phyloP scores from a whole-genome alignment of 2,329 filamentous ascomycete species.

The Penicillium sp. region DNA sequence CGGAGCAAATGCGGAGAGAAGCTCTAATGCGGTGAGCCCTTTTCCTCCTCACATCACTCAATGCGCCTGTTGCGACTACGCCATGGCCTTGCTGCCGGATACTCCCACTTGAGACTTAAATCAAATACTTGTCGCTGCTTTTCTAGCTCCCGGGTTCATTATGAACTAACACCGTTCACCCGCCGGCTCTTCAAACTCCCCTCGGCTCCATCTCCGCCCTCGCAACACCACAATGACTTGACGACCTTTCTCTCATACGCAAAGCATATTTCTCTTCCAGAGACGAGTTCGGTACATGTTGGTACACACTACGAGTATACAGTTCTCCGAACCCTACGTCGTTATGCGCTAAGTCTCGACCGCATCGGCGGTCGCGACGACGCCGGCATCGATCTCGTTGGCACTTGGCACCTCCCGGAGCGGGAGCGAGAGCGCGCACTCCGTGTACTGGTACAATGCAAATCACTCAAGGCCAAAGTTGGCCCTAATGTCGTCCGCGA shows the following conservation, averaged over 20 bases:
- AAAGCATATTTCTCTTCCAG: slow-evolving; percentile 35
- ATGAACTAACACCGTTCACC: slow-evolving; percentile 29
- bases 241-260: slow-evolving; percentile 43
- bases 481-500: slow-evolving; percentile 47
- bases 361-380: slow-evolving; percentile 48
- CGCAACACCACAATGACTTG: slow-evolving; percentile 38
- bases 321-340: slow-evolving; percentile 39
- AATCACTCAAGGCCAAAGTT: slow-evolving; percentile 43
- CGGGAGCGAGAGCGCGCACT: slow-evolving; percentile 32
- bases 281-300: slow-evolving; percentile 41
- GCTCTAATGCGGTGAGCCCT: slow-evolving; percentile 23
- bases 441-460: slow-evolving; percentile 48
- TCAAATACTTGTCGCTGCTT: slow-evolving; percentile 6
- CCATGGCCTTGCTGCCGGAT: slow-evolving; percentile 14
- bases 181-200: slow-evolving; percentile 39
- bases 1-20: slow-evolving; percentile 24
- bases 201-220: slow-evolving; percentile 33
- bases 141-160: slow-evolving; percentile 8
- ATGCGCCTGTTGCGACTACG: slow-evolving; percentile 19
- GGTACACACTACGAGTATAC: slow-evolving; percentile 51
- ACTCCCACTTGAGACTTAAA: neutral
- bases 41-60: slow-evolving; percentile 13
- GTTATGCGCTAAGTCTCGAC: slow-evolving; percentile 40
- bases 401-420: slow-evolving; percentile 45
- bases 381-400: slow-evolving; percentile 48